phyloP scores from a whole-genome alignment of 164 flowering plant species.

The Litsea cubeba region DNA sequence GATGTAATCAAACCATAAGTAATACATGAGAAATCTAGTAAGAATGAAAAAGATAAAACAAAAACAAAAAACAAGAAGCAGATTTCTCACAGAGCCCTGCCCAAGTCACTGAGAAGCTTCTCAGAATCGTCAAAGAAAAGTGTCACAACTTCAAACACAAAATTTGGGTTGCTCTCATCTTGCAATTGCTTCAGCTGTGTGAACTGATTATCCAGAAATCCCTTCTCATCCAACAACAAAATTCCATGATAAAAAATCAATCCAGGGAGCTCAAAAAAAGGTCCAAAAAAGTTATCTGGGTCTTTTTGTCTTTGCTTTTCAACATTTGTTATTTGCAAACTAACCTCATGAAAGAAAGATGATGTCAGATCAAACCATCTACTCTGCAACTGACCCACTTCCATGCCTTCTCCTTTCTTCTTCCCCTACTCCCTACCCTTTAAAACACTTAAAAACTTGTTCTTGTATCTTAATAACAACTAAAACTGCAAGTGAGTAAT shows the following conservation, averaged over 20 bases:
- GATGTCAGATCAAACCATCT: slow-evolving; percentile 44
- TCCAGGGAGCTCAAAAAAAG: not conserved
- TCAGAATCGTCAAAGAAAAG: slow-evolving; percentile 74
- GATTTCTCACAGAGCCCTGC: slow-evolving; percentile 45
- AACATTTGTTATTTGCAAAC: not conserved
- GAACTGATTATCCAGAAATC: slow-evolving; percentile 59
- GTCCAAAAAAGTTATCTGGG: not conserved
- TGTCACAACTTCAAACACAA: slow-evolving; percentile 65
- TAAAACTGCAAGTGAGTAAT: not conserved
- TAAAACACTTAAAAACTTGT: not conserved
- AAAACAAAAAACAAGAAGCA: not conserved
- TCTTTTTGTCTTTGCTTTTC: no score
- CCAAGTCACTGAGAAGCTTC: slow-evolving; percentile 56
- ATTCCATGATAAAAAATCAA: slow-evolving; percentile 13
- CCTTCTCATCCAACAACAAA: slow-evolving; percentile 29
- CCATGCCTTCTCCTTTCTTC: slow-evolving; percentile 28
- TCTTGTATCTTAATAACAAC: slow-evolving; percentile 3
- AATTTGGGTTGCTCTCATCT: slow-evolving; percentile 75
- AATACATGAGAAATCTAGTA: no score
- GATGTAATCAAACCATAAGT: no score
- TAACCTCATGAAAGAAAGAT: slow-evolving; percentile 60
- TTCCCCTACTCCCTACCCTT: not conserved
- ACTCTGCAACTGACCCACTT: slow-evolving; percentile 58
- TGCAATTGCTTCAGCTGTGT: slow-evolving; percentile 62
- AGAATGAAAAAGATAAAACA: no score